These are phyloP conservation scores for Diaporthe destruens DNA, from an alignment of 2,329 filamentous ascomycete genomes.

Conservation along the genomic window DNA sequence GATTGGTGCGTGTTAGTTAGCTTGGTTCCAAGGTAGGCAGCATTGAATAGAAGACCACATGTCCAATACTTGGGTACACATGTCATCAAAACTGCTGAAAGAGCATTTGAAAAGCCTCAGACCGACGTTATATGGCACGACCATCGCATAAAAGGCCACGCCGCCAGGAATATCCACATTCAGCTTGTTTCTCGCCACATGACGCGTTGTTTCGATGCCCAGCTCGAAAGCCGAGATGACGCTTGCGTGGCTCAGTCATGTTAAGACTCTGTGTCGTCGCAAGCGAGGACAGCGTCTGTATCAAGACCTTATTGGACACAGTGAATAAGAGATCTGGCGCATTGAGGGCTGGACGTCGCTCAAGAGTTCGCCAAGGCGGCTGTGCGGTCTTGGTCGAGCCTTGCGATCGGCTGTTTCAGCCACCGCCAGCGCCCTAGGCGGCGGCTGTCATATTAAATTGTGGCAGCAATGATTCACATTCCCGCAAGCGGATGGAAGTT, in stretches of 20 bases:
- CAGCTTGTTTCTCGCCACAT: constrained; percentile 23
- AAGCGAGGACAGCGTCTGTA: constrained; percentile 4
- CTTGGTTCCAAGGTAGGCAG: not conserved
- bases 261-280: not conserved
- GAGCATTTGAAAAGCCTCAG: not conserved
- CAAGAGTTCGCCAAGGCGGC: constrained; percentile 32
- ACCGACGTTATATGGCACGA: too few relatives aligned
- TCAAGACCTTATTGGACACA: not conserved
- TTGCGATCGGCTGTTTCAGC: constrained; percentile 27
- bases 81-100: not conserved
- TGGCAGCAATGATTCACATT: not conserved
- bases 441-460: constrained; percentile 1
- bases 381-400: constrained; percentile 10
- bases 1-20: not conserved
- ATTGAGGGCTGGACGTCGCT: constrained; percentile 24
- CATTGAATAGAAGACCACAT: not conserved
- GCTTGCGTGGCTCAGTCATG: constrained; percentile 7
- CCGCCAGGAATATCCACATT: not conserved
- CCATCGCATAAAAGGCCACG: not conserved
- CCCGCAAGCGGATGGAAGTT: not conserved
- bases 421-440: constrained; percentile 17
- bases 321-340: not conserved
- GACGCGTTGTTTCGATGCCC: constrained; percentile 4
- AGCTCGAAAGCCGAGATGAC: constrained; percentile 4
- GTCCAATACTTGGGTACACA: not conserved